Evolutionary conservation across 805 yeast genomes (phyloP).

Genomic region (Lipomyces kockii): DNA sequence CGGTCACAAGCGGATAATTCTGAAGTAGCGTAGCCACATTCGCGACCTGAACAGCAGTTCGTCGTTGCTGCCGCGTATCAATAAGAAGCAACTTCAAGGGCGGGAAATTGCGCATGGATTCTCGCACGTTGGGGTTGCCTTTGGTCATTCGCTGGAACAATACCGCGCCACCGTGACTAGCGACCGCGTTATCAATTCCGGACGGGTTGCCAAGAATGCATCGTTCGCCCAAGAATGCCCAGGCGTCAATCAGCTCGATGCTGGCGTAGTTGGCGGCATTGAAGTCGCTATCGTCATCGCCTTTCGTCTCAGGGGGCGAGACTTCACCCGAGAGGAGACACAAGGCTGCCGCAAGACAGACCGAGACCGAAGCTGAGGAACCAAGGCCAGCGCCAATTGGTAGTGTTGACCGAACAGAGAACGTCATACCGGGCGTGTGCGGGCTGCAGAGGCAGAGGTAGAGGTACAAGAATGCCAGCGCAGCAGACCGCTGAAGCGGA

Average conservation of each 20-base stretch:
- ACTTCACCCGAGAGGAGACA: constrained; percentile 28
- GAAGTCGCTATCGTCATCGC: constrained; percentile 38
- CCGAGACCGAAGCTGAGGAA: constrained; percentile 88
- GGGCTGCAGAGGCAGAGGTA: constrained; percentile 62
- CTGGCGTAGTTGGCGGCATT: constrained; percentile 43
- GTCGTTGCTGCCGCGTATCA: constrained; percentile 83
- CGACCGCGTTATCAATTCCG: constrained; percentile 95
- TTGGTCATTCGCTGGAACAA: constrained; percentile 65
- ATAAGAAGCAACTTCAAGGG: constrained; percentile 74
- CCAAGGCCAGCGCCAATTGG: constrained; percentile 98
- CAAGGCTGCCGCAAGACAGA: constrained; percentile 69
- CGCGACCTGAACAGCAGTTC: constrained; percentile 82
- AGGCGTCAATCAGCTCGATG: constrained; percentile 69
- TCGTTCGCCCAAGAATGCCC: constrained; percentile 93
- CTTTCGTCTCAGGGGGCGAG: constrained; percentile 17
- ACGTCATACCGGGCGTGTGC: constrained; percentile 56
- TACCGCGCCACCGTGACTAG: constrained; percentile 95
- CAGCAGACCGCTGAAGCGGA: constrained; percentile 73
- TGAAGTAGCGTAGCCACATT: constrained; percentile 64
- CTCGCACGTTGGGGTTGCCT: constrained; percentile 28
- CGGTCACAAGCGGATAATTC: constrained; percentile 59
- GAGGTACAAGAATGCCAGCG: constrained; percentile 81
- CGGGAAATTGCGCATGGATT: constrained; percentile 58
- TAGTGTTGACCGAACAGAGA: constrained; percentile 75
- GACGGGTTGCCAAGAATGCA: constrained; percentile 97